Percentiles rank a stretch among this genome's conserved stretches.
These are phyloP conservation scores for Mycena indigotica DNA, from an alignment of 768 basidiomycete species.

Conservation along the genomic window DNA sequence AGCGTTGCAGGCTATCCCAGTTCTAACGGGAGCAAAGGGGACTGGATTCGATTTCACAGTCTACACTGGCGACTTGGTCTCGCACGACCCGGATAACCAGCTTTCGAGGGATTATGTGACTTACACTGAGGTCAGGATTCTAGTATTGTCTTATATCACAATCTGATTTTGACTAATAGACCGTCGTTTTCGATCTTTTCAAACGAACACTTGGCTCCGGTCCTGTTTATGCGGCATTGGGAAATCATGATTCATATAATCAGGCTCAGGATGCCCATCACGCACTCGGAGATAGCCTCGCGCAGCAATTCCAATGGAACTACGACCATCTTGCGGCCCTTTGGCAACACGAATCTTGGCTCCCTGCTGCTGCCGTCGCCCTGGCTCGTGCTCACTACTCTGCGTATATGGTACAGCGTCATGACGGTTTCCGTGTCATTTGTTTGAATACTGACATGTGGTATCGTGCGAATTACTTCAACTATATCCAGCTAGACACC, in stretches of 20 bases:
- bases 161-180: slow-evolving; percentile 35
- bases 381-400: slow-evolving; percentile 70
- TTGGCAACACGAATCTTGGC: slow-evolving; percentile 74
- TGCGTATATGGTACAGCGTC: slow-evolving; percentile 68
- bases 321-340: slow-evolving; percentile 74
- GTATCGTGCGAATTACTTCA: slow-evolving; percentile 70
- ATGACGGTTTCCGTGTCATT: slow-evolving; percentile 69
- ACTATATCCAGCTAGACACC: slow-evolving; percentile 72
- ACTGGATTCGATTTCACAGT: slow-evolving; percentile 66
- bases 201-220: slow-evolving; percentile 61
- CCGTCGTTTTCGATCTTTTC: slow-evolving; percentile 67
- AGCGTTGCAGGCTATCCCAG: slow-evolving; percentile 67
- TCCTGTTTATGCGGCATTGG: slow-evolving; percentile 74
- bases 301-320: slow-evolving; percentile 72
- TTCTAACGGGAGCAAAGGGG: slow-evolving; percentile 58
- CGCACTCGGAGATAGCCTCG: slow-evolving; percentile 55
- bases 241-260: slow-evolving; percentile 78
- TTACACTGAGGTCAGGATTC: slow-evolving; percentile 60
- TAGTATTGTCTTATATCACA: background rate
- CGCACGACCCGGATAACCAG: slow-evolving; percentile 70
- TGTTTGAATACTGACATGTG: slow-evolving; percentile 79
- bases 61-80: slow-evolving; percentile 75
- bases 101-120: slow-evolving; percentile 56
- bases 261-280: slow-evolving; percentile 65
- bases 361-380: slow-evolving; percentile 56